Evolutionary conservation across 225 moss, liverwort and hornwort species (phyloP), one percentile per base, ranked within the genome.

Genomic region (Bryum argenteum): DNA sequence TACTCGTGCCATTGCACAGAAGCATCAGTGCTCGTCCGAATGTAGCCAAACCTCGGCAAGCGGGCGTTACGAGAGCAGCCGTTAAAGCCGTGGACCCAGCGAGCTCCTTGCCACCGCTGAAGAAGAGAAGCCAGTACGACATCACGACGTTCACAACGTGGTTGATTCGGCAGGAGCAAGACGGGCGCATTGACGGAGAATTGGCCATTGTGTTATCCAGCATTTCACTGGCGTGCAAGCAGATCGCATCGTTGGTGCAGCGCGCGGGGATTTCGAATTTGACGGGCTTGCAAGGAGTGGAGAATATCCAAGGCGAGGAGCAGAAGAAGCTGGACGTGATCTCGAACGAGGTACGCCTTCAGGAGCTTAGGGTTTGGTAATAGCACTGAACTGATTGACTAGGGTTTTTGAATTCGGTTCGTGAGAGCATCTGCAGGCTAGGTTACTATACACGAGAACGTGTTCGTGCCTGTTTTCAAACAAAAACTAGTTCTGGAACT

Each of bases 261-360:
- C 70, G 93, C 41, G 90, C 93, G 26, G 96, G 93, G 11, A 93
- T 96, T 60, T 91, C 96, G 9, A 90, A 89, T 67, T 61, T 93
- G 70, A 96, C 93, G 23, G 96, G 96, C 8, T 78, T 96, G 71
- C 89, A 93, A 69, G 96, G 96, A 9, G 87, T 87, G 7, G 81
- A 79, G 12, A 96, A 96, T 44, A 65, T 96, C 9, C 93, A 93
- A 82, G 96, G 96, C 28, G 93, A 96, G 81, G 96, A 93, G 75
- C 96, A 96, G 77, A 96, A 96, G 87, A 96, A 96, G 82, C 85
- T 93, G 47, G 96, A 96, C 69, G 91, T 96, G 14, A 87, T 96
- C 74, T 96, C 96, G 38, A 96, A 96, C 70, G 96, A 96, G 91
- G 96, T 93, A n/a, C n/a, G n/a, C n/a, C n/a, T n/a, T n/a, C n/a